Conservation (phyloP, 1,284 basidiomycete species). For the Fistulinella cinereoalba region DNA sequence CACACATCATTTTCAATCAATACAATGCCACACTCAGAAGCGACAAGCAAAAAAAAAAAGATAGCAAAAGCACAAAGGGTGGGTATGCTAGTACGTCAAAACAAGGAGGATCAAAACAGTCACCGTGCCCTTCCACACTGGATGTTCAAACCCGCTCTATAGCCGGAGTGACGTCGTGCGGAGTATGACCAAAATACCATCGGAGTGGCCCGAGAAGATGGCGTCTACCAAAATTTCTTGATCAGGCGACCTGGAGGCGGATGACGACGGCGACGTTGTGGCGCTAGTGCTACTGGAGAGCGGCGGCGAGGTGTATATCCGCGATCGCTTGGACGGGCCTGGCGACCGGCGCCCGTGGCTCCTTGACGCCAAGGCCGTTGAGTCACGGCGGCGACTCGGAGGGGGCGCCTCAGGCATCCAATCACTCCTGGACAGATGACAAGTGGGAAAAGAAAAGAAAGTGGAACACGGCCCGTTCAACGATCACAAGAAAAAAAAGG, state of each 20-base stretch:
- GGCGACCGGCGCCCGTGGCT: conserved; percentile 6
- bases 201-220: conserved; percentile 78
- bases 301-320: conserved; percentile 6
- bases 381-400: conserved; percentile 29
- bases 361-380: conserved; percentile 14
- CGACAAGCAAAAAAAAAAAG: too few species aligned
- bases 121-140: neutral
- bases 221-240: conserved; percentile 59
- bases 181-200: conserved; percentile 74
- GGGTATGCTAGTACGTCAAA: neutral
- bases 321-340: conserved; percentile 9
- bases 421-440: conserved; percentile 18
- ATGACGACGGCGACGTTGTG: neutral
- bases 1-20: too few species aligned
- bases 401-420: conserved; percentile 17
- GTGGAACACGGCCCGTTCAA: neutral
- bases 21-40: too few species aligned
- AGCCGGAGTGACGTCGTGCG: conserved; percentile 32
- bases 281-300: neutral
- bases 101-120: neutral
- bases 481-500: neutral
- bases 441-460: conserved; percentile 1
- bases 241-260: conserved; percentile 13
- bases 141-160: neutral
- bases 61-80: too few species aligned